A percentile compares a stretch with the other conserved stretches of the same genome.
Conservation (phyloP, 2,329 filamentous ascomycete species). For the Arachnomyces sp. region DNA sequence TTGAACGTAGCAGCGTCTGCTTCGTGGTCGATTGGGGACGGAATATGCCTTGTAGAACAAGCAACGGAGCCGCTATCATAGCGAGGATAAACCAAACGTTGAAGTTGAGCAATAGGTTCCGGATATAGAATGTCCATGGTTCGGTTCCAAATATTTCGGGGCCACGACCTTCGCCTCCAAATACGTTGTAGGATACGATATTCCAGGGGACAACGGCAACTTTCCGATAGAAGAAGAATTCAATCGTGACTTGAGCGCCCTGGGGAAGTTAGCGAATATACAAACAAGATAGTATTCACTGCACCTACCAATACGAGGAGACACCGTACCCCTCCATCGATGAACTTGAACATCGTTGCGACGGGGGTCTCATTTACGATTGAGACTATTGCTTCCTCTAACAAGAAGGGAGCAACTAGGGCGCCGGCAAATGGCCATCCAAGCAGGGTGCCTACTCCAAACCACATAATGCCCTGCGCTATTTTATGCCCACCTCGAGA, state of each 20-base stretch:
- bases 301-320: slow-evolving; percentile 59
- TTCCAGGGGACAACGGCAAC: slow-evolving; percentile 74
- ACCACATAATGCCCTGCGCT: slow-evolving; percentile 79
- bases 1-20: slow-evolving; percentile 62
- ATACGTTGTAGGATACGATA: slow-evolving; percentile 92
- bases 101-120: slow-evolving; percentile 88
- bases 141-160: slow-evolving; percentile 93
- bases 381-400: slow-evolving; percentile 62
- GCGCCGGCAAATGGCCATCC: slow-evolving; percentile 94
- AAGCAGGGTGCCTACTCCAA: slow-evolving; percentile 72
- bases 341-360: slow-evolving; percentile 52
- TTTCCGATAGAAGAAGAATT: slow-evolving; percentile 79
- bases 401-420: slow-evolving; percentile 67
- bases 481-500: slow-evolving; percentile 74
- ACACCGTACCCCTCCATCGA: slow-evolving; percentile 59
- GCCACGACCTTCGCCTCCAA: slow-evolving; percentile 66
- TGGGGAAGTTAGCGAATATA: slow-evolving; percentile 31
- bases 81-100: slow-evolving; percentile 88
- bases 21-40: slow-evolving; percentile 54
- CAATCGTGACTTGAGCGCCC: slow-evolving; percentile 61
- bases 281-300: background rate
- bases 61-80: slow-evolving; percentile 63
- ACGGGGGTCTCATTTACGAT: slow-evolving; percentile 48
- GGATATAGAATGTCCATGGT: slow-evolving; percentile 93
- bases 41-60: slow-evolving; percentile 62